Evolutionary conservation across 2,329 filamentous ascomycete species (phyloP), one percentile per base, ranked within the genome.

Genomic region (Hymenotorrendiella dingleyae): DNA sequence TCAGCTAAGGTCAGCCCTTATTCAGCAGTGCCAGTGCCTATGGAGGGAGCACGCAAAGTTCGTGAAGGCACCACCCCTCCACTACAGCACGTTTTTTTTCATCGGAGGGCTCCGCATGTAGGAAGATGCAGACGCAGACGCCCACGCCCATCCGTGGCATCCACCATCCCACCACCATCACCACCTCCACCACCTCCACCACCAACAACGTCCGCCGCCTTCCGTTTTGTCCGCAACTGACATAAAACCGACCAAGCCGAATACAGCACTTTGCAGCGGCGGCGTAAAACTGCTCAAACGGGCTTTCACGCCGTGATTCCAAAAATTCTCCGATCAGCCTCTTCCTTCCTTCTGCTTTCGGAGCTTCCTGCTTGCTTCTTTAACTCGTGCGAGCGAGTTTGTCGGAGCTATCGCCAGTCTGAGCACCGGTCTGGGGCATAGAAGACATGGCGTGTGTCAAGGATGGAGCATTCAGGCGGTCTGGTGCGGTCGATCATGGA

Each of bases 241-340:
- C 14, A 9, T 9, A 32, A 32, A 14, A 16, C 17, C 24, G 24
- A 27, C n/a, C 17, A 11, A 22, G 11, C 8, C 4, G 17, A 20
- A 23, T 9, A 17, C 17, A 11, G 11, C 33, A 36, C 17, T 12
- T 10, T 21, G 16, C n/a, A 21, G 16, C 17, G 21, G 4, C 35
- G 22, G 16, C 4, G 16, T 4, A 33, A 24, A 38, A 29, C 35
- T 43, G 28, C 41, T 38, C 20, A 16, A 38, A 24, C 19, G 12
- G 40, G 28, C 19, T 6, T 23, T 11, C 24, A 16, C 6, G 30
- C 36, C 30, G 30, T 33, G 19, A 19, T 16, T 21, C 32, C 19
- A 36, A 23, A 26, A 33, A 45, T 45, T 44, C 33, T 48, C 42
- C 46, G 39, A 45, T 45, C 42, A 45, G 46, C 46, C 46, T 48